Evolutionary conservation across 805 yeast genomes (phyloP), one percentile per base, ranked within the genome.

Genomic region (Pichia ethanolica): DNA sequence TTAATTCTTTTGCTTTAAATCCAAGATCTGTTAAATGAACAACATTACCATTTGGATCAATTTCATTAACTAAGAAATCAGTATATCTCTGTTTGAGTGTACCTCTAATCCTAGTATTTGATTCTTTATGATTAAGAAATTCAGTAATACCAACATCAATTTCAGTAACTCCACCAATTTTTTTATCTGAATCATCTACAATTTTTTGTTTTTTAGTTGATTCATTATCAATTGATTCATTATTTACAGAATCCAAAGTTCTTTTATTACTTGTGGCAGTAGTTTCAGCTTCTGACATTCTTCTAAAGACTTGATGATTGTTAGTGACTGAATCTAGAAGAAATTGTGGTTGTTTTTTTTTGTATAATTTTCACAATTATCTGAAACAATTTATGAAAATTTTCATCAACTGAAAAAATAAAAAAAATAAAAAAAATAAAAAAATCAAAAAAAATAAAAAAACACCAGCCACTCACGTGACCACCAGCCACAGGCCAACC

Each of bases 31-130:
- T 63, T 53, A 93, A 71, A 63, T 83, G 90, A 11, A 90, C 77
- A 2, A 89, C 96, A 2, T 77, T 67, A 1, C 87, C 95, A 26
- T 78, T 68, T 33, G 68, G 57, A 52, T 74, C 84, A 49, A 93
- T 84, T 66, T 93, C 99, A 66, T 89, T 88, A 42, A 93, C 99
- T 62, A 88, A 75, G 64, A 93, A 93, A 64, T 93, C 99, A 11
- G 96, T 83, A 67, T 89, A 90, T 53, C 97, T 73, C 61, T 87
- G 95, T 65, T 93, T 93, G 58, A 93, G 72, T 12, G 77, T 74
- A 3, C 98, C 99, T 14, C 65, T 64, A 55, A 93, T 88, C 4
- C 97, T 95, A 35, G 89, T 67, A 33, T 45, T 42, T 5, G 50
- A 44, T 9, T 51, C 48, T n/a, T 42, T 20, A 36, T 51, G 49